Base-by-base conservation (phyloP, 78 protist genomes). In the Guillardia theta region DNA sequence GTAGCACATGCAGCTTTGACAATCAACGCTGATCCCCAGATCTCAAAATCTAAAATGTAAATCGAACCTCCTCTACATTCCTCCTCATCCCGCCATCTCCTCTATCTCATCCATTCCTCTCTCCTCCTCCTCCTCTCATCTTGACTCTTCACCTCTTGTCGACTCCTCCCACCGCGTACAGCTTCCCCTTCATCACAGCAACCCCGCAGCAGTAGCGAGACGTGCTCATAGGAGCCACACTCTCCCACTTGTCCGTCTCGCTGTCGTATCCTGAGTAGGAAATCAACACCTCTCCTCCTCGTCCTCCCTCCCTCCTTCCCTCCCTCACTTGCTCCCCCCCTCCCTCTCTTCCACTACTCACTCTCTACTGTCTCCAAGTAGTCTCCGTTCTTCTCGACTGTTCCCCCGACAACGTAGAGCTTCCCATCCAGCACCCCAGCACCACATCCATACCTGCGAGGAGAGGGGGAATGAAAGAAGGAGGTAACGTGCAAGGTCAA, bases 131-230 rank as follows among this genome's bases (percentile, higher is more conserved):
- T n/a, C n/a, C n/a, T n/a, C n/a, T n/a, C n/a, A n/a, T n/a, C n/a
- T n/a, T n/a, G n/a, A n/a, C n/a, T n/a, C n/a, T n/a, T n/a, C 18
- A 53, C 18, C 41, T 12, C 41, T 70, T 24, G 83, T 70, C 83
- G 45, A 70, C 83, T 18, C 83, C 83, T 1, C 83, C 83, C 33
- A 70, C 83, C 33, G 41, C 83, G 41, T 33, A 70, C 27, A 70
- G 83, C 83, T 70, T 70, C 45, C 83, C 41, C 46, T 70, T 12
- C 45, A 70, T 33, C 45, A 70, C 83, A 70, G 36, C 83, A 1
- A 70, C 83, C 46, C 83, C 83, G 83, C 83, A 70, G 83, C 83
- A 70, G 83, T 70, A 70, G 33, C 83, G 33, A 1, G 83, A 70
- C 15, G 83, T 70, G 41, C 83, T 70, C 83, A 70, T 70, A 4